phyloP scores from a whole-genome alignment of 2,329 filamentous ascomycete species.

The Gliomastix tumulicola region DNA sequence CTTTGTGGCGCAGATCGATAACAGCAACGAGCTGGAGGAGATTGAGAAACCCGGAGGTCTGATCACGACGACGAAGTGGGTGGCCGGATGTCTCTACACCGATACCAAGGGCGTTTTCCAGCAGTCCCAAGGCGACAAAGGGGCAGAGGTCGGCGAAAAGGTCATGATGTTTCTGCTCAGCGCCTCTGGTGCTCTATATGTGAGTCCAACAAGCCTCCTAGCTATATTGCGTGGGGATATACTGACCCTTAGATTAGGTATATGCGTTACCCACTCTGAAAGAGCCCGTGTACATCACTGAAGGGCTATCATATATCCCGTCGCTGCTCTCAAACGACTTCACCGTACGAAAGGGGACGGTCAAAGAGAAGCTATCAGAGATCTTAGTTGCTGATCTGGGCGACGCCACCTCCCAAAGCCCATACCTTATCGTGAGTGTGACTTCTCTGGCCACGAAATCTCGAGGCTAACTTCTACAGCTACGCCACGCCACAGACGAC shows the following conservation, averaged over 20 bases:
- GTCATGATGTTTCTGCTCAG: constrained; percentile 73
- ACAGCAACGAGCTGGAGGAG: constrained; percentile 77
- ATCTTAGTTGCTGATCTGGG: constrained; percentile 81
- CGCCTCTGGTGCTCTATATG: constrained; percentile 65
- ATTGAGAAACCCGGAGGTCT: constrained; percentile 56
- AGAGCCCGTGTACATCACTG: constrained; percentile 65
- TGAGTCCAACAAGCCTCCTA: constrained; percentile 38
- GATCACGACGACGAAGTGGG: constrained; percentile 62
- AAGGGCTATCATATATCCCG: constrained; percentile 72
- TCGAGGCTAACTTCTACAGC: constrained; percentile 31
- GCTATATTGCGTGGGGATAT: too few relatives aligned
- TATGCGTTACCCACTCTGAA: constrained; percentile 70
- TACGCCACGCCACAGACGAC: constrained; percentile 75
- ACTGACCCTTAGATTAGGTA: constrained; percentile 48
- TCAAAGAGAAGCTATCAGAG: constrained; percentile 69
- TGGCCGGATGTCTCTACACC: constrained; percentile 77
- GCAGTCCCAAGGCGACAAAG: constrained; percentile 27
- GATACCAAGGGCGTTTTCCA: constrained; percentile 54
- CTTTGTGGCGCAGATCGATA: constrained; percentile 70
- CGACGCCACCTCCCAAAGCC: constrained; percentile 60
- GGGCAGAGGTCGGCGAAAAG: constrained; percentile 32
- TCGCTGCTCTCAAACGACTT: constrained; percentile 68
- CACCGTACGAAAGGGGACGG: constrained; percentile 59
- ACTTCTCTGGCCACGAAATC: not conserved
- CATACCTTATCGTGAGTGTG: constrained; percentile 72